Evolutionary conservation across 108 stramenopile genomes (phyloP).

Genomic region (Cyclotella atomus): DNA sequence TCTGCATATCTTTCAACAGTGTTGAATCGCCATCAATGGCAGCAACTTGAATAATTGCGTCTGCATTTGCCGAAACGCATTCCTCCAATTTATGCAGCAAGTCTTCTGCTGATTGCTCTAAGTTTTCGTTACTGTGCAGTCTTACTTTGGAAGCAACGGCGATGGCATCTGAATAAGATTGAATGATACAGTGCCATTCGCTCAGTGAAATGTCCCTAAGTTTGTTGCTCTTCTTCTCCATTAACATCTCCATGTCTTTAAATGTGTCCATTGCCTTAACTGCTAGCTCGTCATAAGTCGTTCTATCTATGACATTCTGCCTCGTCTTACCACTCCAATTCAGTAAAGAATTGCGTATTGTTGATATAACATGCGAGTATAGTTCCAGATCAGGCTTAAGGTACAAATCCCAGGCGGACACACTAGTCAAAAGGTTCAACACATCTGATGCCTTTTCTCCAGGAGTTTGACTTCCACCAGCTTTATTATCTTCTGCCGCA

Average conservation of each 20-base stretch:
- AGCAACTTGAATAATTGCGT: not conserved
- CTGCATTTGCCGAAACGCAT: constrained; percentile 17
- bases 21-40: not conserved
- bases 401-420: constrained; percentile 31
- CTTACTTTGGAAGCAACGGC: constrained; percentile 27
- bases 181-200: constrained; percentile 19
- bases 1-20: constrained; percentile 22
- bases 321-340: constrained; percentile 20
- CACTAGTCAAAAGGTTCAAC: constrained; percentile 22
- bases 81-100: constrained; percentile 33
- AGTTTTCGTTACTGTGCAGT: no score
- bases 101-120: no score
- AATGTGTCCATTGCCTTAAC: constrained; percentile 14
- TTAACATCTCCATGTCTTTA: constrained; percentile 21
- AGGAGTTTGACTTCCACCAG: constrained; percentile 8
- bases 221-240: not conserved
- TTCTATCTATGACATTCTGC: not conserved
- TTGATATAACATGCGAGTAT: constrained; percentile 26
- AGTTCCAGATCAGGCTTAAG: constrained; percentile 43
- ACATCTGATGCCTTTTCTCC: constrained; percentile 38
- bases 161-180: constrained; percentile 36
- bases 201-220: not conserved
- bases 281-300: constrained; percentile 11
- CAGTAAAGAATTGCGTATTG: constrained; percentile 26
- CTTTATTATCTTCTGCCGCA: no score